Evolutionary conservation across 148 eudicot genomes (phyloP).

Genomic region (Cornus florida): DNA sequence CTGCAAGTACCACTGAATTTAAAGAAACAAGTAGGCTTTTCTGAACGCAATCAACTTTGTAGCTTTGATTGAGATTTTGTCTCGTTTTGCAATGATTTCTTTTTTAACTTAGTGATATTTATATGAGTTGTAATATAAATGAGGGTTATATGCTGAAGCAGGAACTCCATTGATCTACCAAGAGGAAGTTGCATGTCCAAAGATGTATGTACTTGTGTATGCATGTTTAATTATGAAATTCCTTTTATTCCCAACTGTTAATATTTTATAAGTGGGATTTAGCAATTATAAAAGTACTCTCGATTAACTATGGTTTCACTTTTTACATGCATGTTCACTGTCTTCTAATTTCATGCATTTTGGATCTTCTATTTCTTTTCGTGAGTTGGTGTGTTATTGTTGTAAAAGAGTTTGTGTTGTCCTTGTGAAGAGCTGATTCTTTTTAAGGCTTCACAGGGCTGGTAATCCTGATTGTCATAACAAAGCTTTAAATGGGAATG

Average conservation of each 20-base stretch:
- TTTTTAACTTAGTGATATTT: background rate
- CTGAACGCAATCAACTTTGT: constrained; percentile 7
- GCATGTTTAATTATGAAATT: background rate
- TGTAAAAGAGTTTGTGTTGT: background rate
- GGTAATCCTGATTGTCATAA: constrained; percentile 27
- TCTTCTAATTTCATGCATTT: background rate
- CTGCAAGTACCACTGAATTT: constrained; percentile 31
- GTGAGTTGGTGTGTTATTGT: background rate
- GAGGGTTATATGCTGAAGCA: constrained; percentile 34
- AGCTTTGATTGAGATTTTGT: constrained; percentile 5
- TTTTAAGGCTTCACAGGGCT: constrained; percentile 18
- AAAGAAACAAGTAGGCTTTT: constrained; percentile 45
- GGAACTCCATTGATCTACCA: constrained; percentile 38
- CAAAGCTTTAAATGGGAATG: constrained; percentile 21
- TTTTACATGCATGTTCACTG: background rate
- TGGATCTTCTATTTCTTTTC: background rate
- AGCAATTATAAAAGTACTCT: background rate
- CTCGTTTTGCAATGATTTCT: background rate
- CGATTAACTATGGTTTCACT: background rate
- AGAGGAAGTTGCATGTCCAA: constrained; percentile 18
- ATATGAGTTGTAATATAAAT: background rate
- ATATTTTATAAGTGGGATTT: background rate
- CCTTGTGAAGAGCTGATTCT: constrained; percentile 2
- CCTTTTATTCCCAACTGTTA: background rate
- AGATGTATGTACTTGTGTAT: constrained; percentile 20